A percentile compares a stretch with the other conserved stretches of the same genome.
These are phyloP conservation scores for Monoraphidium neglectum DNA, from an alignment of 139 green algal species.

Conservation along the genomic window DNA sequence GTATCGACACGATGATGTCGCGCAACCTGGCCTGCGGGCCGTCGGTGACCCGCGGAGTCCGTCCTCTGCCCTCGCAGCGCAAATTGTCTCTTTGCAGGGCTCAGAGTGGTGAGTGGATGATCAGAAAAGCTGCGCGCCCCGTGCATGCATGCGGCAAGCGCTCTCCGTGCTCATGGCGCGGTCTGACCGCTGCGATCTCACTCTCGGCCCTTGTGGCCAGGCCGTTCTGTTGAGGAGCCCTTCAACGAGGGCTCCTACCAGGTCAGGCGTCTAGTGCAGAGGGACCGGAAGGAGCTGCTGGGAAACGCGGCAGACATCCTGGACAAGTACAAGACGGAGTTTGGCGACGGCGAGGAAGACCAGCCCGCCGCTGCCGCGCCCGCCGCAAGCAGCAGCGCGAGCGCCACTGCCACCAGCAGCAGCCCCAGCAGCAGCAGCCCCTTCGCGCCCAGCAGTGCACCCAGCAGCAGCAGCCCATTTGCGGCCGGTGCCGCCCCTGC, in stretches of 20 bases:
- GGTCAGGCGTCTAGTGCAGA: constrained; percentile 70
- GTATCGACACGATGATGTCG: too few relatives aligned
- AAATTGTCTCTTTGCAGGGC: too few relatives aligned
- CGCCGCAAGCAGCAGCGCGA: neutral
- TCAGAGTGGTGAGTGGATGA: too few relatives aligned
- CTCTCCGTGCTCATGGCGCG: too few relatives aligned
- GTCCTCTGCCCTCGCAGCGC: too few relatives aligned
- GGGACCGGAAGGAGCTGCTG: constrained; percentile 78
- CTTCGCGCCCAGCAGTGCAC: neutral
- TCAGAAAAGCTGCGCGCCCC: too few relatives aligned
- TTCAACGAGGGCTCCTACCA: constrained; percentile 68
- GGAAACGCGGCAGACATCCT: constrained; percentile 54
- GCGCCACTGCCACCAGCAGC: neutral
- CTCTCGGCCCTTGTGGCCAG: too few relatives aligned
- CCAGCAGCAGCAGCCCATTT: neutral
- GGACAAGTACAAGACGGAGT: constrained; percentile 50
- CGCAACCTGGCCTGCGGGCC: too few relatives aligned
- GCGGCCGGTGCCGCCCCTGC: constrained; percentile 12
- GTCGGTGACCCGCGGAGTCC: too few relatives aligned
- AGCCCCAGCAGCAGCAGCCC: constrained; percentile 10
- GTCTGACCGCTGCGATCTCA: too few relatives aligned
- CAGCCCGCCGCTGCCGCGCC: constrained; percentile 15
- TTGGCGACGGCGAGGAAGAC: constrained; percentile 30
- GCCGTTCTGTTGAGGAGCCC: constrained; percentile 11
- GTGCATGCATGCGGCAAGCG: too few relatives aligned